A percentile compares a stretch with the other conserved stretches of the same genome.
These are phyloP conservation scores for Thielaviopsis populi DNA, from an alignment of 2,329 filamentous ascomycete species.

Conservation along the genomic window DNA sequence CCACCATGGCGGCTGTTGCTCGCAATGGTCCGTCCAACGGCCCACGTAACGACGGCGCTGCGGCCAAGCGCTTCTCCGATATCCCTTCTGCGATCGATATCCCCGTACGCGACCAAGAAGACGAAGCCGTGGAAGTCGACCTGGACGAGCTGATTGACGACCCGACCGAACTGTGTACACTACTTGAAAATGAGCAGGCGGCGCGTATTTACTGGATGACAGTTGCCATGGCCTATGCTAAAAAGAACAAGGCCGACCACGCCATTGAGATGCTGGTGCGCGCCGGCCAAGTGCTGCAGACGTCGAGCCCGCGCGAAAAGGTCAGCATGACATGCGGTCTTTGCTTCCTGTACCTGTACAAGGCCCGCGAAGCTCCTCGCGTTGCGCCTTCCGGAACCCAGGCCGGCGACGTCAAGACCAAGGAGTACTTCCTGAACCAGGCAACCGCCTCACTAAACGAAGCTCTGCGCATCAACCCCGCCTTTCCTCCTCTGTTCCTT, in stretches of 20 bases:
- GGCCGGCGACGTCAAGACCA: constrained; percentile 65
- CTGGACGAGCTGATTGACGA: constrained; percentile 84
- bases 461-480: constrained; percentile 83
- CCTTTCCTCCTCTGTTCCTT: constrained; percentile 79
- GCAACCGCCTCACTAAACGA: constrained; percentile 91
- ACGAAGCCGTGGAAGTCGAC: constrained; percentile 78
- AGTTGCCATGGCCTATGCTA: constrained; percentile 92
- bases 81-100: constrained; percentile 52
- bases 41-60: constrained; percentile 24
- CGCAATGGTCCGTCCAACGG: constrained; percentile 31
- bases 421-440: constrained; percentile 80
- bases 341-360: constrained; percentile 84
- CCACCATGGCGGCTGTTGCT: constrained; percentile 18
- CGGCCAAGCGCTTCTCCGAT: constrained; percentile 46
- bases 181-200: constrained; percentile 87
- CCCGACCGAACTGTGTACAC: constrained; percentile 82
- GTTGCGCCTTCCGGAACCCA: constrained; percentile 43
- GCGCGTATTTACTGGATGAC: constrained; percentile 94
- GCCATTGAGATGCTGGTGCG: constrained; percentile 59
- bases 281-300: constrained; percentile 56
- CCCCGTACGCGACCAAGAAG: constrained; percentile 49
- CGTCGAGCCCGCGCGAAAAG: constrained; percentile 62
- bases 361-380: constrained; percentile 64
- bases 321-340: constrained; percentile 71
- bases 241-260: constrained; percentile 85